phyloP scores from a whole-genome alignment of 2,329 filamentous ascomycete species.

The Fusarium sp. region DNA sequence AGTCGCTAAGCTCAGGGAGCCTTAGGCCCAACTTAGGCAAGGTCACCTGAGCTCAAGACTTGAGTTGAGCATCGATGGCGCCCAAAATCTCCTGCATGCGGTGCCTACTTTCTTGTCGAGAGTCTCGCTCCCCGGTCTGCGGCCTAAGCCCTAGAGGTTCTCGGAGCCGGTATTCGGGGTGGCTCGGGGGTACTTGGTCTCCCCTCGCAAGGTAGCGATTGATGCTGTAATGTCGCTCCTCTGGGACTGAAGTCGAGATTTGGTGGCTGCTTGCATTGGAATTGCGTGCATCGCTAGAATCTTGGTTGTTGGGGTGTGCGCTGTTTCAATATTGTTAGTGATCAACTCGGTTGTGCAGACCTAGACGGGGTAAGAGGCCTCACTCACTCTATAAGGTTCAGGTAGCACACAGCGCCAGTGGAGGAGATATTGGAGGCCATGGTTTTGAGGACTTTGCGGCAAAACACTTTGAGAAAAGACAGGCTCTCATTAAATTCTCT shows the following conservation, averaged over 20 bases:
- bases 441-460: background rate
- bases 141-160: constrained; percentile 24
- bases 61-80: constrained; percentile 19
- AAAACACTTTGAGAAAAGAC: background rate
- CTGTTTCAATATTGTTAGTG: background rate
- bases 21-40: no score
- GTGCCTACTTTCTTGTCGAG: background rate
- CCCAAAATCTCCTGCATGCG: constrained; percentile 30
- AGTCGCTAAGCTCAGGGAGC: no score
- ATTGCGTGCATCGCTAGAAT: background rate
- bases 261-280: background rate
- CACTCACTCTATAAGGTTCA: constrained; percentile 10
- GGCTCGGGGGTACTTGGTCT: constrained; percentile 11
- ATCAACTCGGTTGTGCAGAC: background rate
- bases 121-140: background rate
- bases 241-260: constrained; percentile 1
- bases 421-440: constrained; percentile 12
- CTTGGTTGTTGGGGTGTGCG: background rate
- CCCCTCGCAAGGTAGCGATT: constrained; percentile 21
- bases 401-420: background rate
- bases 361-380: background rate
- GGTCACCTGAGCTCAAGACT: background rate
- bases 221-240: constrained; percentile 22
- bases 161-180: constrained; percentile 31
- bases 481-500: background rate